A percentile compares a stretch with the other conserved stretches of the same genome.
phyloP scores from a whole-genome alignment of 768 basidiomycete genomes.

The Naganishia vaughanmartiniae region DNA sequence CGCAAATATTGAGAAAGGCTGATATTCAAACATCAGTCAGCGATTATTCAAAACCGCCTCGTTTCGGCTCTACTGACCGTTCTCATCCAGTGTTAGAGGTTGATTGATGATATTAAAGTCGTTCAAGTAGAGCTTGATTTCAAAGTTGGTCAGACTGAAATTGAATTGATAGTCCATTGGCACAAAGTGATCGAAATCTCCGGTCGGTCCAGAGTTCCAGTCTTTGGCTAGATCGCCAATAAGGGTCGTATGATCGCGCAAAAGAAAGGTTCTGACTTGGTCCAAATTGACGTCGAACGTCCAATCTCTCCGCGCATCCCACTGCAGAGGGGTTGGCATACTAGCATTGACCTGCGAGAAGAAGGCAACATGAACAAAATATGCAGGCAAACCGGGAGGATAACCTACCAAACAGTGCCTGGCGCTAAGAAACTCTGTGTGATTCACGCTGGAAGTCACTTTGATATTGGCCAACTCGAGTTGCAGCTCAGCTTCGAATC shows the following conservation, averaged over 20 bases:
- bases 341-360: conserved; percentile 40
- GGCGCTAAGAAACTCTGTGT: conserved; percentile 71
- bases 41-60: conserved; percentile 25
- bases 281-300: conserved; percentile 67
- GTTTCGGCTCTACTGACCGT: conserved; percentile 58
- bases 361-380: conserved; percentile 15
- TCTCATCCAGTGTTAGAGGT: conserved; percentile 74
- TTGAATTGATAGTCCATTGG: conserved; percentile 75
- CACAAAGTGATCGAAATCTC: conserved; percentile 75
- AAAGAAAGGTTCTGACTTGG: conserved; percentile 69
- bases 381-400: conserved; percentile 27
- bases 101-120: conserved; percentile 97
- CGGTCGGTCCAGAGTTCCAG: conserved; percentile 79
- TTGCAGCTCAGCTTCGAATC: conserved; percentile 76
- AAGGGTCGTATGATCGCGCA: conserved; percentile 93
- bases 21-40: conserved; percentile 21
- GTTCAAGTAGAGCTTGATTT: conserved; percentile 78
- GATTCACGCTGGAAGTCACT: conserved; percentile 81
- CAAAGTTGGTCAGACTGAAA: conserved; percentile 70
- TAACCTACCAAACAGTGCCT: conserved; percentile 70
- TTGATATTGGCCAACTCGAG: conserved; percentile 76
- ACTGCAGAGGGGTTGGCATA: conserved; percentile 74
- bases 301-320: conserved; percentile 82
- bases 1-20: conserved; percentile 74
- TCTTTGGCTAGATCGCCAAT: conserved; percentile 88